phyloP scores from a whole-genome alignment of 768 basidiomycete species.

The Hericium alpestre region DNA sequence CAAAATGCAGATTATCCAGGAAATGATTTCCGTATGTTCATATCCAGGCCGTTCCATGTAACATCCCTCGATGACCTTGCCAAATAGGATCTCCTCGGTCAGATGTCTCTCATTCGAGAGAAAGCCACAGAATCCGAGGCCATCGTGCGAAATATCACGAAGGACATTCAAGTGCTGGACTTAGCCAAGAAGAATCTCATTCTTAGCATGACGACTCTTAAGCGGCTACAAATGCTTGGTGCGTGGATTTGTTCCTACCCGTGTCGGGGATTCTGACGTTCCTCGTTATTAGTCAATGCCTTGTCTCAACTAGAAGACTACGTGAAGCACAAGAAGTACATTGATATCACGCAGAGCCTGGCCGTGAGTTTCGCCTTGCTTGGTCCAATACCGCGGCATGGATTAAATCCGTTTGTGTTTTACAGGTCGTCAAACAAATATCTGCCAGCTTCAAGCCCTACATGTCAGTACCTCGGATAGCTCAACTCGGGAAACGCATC shows the following conservation, averaged over 20 bases:
- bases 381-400: neutral
- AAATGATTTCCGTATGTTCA: conserved; percentile 76
- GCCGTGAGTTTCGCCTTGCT: conserved; percentile 35
- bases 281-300: conserved; percentile 52
- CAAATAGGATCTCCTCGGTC: conserved; percentile 76
- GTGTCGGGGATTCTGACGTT: neutral
- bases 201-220: conserved; percentile 79
- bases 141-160: conserved; percentile 89
- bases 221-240: conserved; percentile 92
- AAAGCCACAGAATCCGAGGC: conserved; percentile 96
- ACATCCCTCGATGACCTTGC: neutral
- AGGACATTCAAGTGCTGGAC: conserved; percentile 92
- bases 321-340: conserved; percentile 68
- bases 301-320: conserved; percentile 72
- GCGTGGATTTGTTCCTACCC: conserved; percentile 16
- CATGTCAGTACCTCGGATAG: conserved; percentile 63
- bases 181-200: conserved; percentile 89
- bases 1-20: conserved; percentile 84
- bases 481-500: conserved; percentile 67
- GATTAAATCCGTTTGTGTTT: neutral
- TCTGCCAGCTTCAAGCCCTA: conserved; percentile 72
- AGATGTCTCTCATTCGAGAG: conserved; percentile 93
- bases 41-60: too few species aligned
- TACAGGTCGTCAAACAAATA: conserved; percentile 81
- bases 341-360: conserved; percentile 75